Base-by-base conservation (phyloP, 2,329 filamentous ascomycete species). In the Huntiella bhutanensis region DNA sequence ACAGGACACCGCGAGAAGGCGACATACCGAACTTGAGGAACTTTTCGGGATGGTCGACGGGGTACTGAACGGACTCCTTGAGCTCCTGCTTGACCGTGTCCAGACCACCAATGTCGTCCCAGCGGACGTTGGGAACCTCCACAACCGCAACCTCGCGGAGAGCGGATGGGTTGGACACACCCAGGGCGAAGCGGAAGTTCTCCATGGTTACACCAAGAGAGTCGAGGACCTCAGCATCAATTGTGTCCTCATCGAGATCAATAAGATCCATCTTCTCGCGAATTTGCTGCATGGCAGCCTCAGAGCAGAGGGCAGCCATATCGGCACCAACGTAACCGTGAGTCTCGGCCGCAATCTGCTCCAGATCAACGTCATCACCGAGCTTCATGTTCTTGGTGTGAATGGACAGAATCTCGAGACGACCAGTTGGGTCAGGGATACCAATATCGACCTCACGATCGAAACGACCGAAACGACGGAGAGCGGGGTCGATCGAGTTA, bases 341-440 rank as follows among this genome's bases (percentile, higher is more conserved):
- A 41, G 91, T 98, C 71, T 98, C 91, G 28, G 91, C 77, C 46
- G 91, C 91, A 58, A 98, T 95, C 58, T 86, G 80, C 70, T 95
- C 88, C 39, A 98, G 76, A 58, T 98, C 91, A 51, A 98, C 91
- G 56, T 96, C 91, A 49, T 96, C 91, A 50, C 67, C 86, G 51
- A 98, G 77, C 73, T 98, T 98, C 91, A 98, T 98, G 76, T 98
- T 98, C 81, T 98, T 98, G 65, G 91, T 98, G 75, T 98, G 91
- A 55, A 98, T 98, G 66, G 93, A 85, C 51, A 98, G 79, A 59
- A 98, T 96, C 73, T 98, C 91, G 34, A 98, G 82, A 74, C 91
- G 91, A 53, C 91, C 91, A 57, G 88, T 96, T 44, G 91, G 91
- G 68, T 96, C 91, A 46, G 91, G 91, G 55, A 96, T 93, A 59